Percentiles rank a stretch among this genome's conserved stretches.
Evolutionary conservation across 2,329 filamentous ascomycete genomes (phyloP).

Genomic region (Paecilomyces formosus): DNA sequence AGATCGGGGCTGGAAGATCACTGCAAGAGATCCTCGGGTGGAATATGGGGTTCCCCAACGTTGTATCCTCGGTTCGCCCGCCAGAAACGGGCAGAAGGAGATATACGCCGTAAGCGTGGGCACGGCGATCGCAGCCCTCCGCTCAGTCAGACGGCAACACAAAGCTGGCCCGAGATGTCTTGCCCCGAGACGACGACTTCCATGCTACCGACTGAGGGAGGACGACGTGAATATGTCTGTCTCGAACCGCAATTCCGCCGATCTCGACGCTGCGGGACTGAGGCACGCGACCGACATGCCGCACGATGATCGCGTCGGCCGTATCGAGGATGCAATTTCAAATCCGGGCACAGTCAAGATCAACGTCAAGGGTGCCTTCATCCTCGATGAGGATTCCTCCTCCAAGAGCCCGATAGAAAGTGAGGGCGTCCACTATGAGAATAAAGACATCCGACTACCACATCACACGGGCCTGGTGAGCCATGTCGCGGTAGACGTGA

Average conservation of each 20-base stretch:
- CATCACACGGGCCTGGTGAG: conserved; percentile 93
- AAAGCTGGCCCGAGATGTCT: background rate
- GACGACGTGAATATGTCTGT: conserved; percentile 21
- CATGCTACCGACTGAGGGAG: background rate
- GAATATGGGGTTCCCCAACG: conserved; percentile 7
- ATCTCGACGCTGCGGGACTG: conserved; percentile 10
- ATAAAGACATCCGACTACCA: conserved; percentile 88
- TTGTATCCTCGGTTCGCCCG: conserved; percentile 3
- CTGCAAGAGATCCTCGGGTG: background rate
- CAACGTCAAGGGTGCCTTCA: conserved; percentile 94
- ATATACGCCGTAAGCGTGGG: conserved; percentile 40
- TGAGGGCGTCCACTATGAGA: conserved; percentile 61
- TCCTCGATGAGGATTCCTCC: conserved; percentile 71
- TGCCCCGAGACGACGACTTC: background rate
- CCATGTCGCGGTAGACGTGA: conserved; percentile 92
- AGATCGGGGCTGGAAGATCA: background rate
- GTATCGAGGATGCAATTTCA: conserved; percentile 42
- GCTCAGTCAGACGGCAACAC: background rate
- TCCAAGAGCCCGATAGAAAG: conserved; percentile 43
- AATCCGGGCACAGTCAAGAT: conserved; percentile 72
- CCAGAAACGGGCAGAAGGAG: conserved; percentile 33
- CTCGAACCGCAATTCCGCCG: conserved; percentile 15
- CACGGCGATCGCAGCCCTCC: conserved; percentile 19
- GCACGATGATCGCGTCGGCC: conserved; percentile 20
- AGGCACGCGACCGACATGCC: conserved; percentile 11